A percentile compares a stretch with the other conserved stretches of the same genome.
phyloP scores from a whole-genome alignment of 306 rosid species.

The Senna siamea region DNA sequence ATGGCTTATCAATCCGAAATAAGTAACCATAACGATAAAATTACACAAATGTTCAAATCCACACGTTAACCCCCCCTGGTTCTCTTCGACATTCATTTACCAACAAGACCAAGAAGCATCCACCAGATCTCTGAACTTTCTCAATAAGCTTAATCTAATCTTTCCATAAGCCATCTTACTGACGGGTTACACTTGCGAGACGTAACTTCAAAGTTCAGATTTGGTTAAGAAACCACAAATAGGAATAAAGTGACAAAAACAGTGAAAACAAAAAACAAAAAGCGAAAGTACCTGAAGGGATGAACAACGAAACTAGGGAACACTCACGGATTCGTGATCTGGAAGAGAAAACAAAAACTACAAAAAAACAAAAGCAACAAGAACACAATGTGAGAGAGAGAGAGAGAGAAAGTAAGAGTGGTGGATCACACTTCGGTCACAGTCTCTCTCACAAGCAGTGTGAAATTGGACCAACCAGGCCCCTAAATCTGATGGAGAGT shows the following conservation, averaged over 20 bases:
- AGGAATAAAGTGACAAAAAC: slow-evolving; percentile 8
- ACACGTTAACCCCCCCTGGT: slow-evolving; percentile 14
- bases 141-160: neutral
- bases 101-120: neutral
- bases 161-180: neutral
- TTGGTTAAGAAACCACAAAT: neutral
- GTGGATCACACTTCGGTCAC: neutral
- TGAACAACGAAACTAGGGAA: slow-evolving; percentile 11
- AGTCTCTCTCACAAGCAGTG: neutral
- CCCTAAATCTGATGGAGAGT: neutral
- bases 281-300: slow-evolving; percentile 26
- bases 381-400: neutral
- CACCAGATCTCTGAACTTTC: slow-evolving; percentile 12
- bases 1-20: neutral
- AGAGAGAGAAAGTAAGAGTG: neutral
- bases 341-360: slow-evolving; percentile 26
- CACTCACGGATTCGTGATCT: slow-evolving; percentile 43
- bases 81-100: neutral
- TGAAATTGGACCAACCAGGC: slow-evolving; percentile 7
- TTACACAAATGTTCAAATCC: slow-evolving; percentile 28
- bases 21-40: neutral
- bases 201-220: slow-evolving; percentile 43
- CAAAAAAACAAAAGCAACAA: neutral
- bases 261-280: slow-evolving; percentile 4
- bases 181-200: slow-evolving; percentile 1